Percentiles rank a stretch among this genome's conserved stretches.
Evolutionary conservation across 2,329 filamentous ascomycete species (phyloP).

Genomic region (Colletotrichum euphorbiae): DNA sequence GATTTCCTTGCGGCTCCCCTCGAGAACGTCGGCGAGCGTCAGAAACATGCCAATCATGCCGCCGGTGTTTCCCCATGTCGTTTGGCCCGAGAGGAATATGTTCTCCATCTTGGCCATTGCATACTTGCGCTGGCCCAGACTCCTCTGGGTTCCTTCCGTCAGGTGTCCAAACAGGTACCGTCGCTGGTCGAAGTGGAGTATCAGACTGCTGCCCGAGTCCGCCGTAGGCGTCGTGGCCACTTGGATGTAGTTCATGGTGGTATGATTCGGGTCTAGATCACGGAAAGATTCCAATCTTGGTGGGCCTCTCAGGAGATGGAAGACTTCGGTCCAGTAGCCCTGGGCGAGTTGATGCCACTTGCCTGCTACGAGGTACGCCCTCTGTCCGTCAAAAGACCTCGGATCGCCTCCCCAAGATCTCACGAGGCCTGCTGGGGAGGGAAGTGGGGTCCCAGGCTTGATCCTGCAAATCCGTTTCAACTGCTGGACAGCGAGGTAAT

Average conservation of each 20-base stretch:
- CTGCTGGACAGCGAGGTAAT: too few relatives aligned
- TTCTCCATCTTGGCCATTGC: constrained; percentile 75
- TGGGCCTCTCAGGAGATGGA: background rate
- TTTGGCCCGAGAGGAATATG: constrained; percentile 84
- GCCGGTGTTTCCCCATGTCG: constrained; percentile 81
- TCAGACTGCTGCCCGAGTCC: constrained; percentile 85
- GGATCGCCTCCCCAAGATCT: constrained; percentile 5
- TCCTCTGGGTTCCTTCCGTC: constrained; percentile 86
- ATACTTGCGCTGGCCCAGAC: constrained; percentile 75
- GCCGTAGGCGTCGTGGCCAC: constrained; percentile 85
- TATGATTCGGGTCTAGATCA: constrained; percentile 23
- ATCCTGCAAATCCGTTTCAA: too few relatives aligned
- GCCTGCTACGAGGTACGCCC: background rate
- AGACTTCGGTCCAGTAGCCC: background rate
- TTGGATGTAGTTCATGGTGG: constrained; percentile 81
- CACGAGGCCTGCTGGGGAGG: too few relatives aligned
- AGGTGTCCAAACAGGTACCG: constrained; percentile 88
- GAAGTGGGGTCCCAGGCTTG: too few relatives aligned
- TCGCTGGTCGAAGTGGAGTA: constrained; percentile 83
- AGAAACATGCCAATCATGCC: constrained; percentile 88
- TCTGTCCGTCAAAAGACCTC: background rate
- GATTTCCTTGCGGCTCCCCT: constrained; percentile 57
- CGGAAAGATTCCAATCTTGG: background rate
- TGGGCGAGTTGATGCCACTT: too few relatives aligned
- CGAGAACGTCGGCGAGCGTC: constrained; percentile 78